Conservation (phyloP, 768 basidiomycete genomes). For the Boletellus emodensis region DNA sequence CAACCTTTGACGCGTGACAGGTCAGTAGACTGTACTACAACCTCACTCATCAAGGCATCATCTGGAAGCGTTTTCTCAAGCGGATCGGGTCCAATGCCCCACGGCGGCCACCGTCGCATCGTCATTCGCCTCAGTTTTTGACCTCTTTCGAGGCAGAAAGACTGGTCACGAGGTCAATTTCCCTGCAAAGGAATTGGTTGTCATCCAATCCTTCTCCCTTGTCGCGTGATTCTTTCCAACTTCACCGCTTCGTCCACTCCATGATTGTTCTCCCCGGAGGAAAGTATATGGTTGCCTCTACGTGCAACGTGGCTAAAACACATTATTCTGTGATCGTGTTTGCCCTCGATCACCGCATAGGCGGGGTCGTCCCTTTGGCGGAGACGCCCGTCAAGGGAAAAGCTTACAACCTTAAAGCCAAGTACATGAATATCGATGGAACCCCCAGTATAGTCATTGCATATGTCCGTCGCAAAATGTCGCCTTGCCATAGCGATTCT, state of each 20-base stretch:
- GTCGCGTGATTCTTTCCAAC: slow-evolving; percentile 22
- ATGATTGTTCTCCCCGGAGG: slow-evolving; percentile 64
- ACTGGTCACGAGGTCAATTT: slow-evolving; percentile 56
- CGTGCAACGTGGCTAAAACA: slow-evolving; percentile 39
- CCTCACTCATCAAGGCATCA: slow-evolving; percentile 61
- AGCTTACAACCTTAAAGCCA: slow-evolving; percentile 56
- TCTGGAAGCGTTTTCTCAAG: slow-evolving; percentile 64
- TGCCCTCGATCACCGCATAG: slow-evolving; percentile 48
- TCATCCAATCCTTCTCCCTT: slow-evolving; percentile 34
- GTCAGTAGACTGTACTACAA: slow-evolving; percentile 56
- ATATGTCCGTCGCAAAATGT: slow-evolving; percentile 40
- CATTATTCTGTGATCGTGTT: slow-evolving; percentile 53
- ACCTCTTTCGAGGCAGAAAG: slow-evolving; percentile 46
- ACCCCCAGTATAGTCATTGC: slow-evolving; percentile 53
- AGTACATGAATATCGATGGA: slow-evolving; percentile 48
- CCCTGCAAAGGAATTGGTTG: slow-evolving; percentile 59
- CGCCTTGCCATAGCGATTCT: slow-evolving; percentile 12
- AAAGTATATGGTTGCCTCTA: slow-evolving; percentile 62
- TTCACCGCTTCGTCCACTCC: slow-evolving; percentile 41
- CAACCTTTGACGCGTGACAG: slow-evolving; percentile 29
- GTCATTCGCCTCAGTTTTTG: slow-evolving; percentile 35
- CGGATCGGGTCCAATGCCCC: slow-evolving; percentile 54
- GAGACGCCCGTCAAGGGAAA: slow-evolving; percentile 46
- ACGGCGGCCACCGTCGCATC: slow-evolving; percentile 56
- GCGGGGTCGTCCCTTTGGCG: slow-evolving; percentile 44